phyloP scores from a whole-genome alignment of 2,329 filamentous ascomycete genomes.

The Colletotrichum brevisporum region DNA sequence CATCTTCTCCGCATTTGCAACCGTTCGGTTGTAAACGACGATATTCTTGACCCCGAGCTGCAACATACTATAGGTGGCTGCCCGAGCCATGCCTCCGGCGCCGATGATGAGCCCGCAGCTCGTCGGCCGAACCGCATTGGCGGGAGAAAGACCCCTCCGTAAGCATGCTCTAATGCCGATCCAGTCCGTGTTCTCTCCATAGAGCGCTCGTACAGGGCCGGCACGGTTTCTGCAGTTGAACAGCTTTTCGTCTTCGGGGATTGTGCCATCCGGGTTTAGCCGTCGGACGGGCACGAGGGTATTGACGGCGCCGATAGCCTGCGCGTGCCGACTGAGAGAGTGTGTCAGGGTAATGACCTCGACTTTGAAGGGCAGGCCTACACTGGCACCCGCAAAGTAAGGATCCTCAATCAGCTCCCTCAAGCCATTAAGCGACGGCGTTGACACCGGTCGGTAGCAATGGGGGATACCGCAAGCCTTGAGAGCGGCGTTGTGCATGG shows the following conservation, averaged over 20 bases:
- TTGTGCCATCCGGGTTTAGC: constrained; percentile 68
- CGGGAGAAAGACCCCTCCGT: constrained; percentile 79
- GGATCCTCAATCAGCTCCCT: constrained; percentile 74
- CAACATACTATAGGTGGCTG: constrained; percentile 83
- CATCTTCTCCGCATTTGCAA: constrained; percentile 75
- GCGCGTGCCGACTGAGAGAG: constrained; percentile 79
- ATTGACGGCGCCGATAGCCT: constrained; percentile 82
- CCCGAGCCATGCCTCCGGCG: constrained; percentile 82
- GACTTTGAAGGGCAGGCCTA: constrained; percentile 82
- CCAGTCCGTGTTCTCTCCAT: constrained; percentile 88
- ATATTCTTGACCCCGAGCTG: constrained; percentile 83
- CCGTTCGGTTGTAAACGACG: constrained; percentile 80
- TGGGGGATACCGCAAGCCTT: constrained; percentile 78
- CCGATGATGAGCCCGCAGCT: constrained; percentile 73
- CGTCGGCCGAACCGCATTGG: constrained; percentile 72
- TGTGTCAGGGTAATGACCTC: constrained; percentile 78
- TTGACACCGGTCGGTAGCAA: constrained; percentile 75
- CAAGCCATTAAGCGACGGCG: constrained; percentile 73
- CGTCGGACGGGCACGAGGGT: constrained; percentile 80
- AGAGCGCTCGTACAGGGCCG: constrained; percentile 77
- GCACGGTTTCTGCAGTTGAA: constrained; percentile 72
- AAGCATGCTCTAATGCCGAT: constrained; percentile 83
- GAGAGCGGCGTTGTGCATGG: constrained; percentile 83
- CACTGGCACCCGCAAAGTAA: constrained; percentile 79
- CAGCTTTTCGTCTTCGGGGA: constrained; percentile 68